A percentile compares a stretch with the other conserved stretches of the same genome.
phyloP scores from a whole-genome alignment of 2,329 filamentous ascomycete species.

The Fusarium solani-melongenae region DNA sequence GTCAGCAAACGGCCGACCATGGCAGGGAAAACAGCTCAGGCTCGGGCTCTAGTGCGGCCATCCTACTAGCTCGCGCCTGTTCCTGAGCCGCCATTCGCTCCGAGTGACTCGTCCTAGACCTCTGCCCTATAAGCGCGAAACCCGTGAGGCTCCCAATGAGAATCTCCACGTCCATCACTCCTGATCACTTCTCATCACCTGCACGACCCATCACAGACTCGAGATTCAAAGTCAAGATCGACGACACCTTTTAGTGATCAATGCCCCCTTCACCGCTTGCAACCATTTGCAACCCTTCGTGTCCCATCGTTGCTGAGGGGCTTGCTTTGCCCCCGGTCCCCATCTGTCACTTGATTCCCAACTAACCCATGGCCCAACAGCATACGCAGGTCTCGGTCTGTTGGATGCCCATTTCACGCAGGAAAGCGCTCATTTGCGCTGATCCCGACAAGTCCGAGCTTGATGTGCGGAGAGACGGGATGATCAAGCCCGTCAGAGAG shows the following conservation, averaged over 20 bases:
- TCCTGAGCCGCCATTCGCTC: conserved; percentile 28
- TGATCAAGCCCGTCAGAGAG: neutral
- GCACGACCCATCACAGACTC: conserved; percentile 40
- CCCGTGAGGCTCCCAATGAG: conserved; percentile 36
- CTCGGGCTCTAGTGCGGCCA: neutral
- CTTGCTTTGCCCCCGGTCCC: conserved; percentile 4
- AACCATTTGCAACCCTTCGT: conserved; percentile 9
- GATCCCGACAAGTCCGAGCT: conserved; percentile 22
- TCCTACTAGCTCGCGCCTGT: conserved; percentile 29
- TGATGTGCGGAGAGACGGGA: neutral
- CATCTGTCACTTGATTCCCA: conserved; percentile 21
- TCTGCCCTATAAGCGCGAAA: conserved; percentile 33
- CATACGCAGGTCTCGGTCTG: conserved; percentile 26
- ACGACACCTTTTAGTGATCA: conserved; percentile 19
- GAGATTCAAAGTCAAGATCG: conserved; percentile 13
- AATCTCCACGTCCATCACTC: conserved; percentile 35
- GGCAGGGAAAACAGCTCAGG: conserved; percentile 6
- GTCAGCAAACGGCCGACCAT: conserved; percentile 17
- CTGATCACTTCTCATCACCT: conserved; percentile 35
- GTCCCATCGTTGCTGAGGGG: conserved; percentile 3
- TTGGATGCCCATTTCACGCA: conserved; percentile 19
- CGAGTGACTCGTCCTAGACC: neutral
- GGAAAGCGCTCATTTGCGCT: conserved; percentile 28
- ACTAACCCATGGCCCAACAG: conserved; percentile 32
- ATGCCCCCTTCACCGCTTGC: conserved; percentile 14